Base-by-base conservation (phyloP, 495 filamentous ascomycete genomes). In the Aspergillus campestris region DNA sequence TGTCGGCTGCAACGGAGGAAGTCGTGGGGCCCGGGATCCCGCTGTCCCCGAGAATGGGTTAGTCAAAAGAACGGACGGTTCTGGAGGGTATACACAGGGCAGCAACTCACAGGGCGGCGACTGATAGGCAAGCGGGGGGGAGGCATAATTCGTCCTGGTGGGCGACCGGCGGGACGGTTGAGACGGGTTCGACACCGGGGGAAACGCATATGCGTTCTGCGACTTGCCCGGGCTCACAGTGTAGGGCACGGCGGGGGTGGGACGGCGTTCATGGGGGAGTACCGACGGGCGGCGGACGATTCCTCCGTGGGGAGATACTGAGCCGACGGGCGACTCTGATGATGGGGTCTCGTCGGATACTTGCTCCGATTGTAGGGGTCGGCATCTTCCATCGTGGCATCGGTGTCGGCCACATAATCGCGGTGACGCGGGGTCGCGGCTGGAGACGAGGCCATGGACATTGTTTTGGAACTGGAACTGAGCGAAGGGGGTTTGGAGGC, bases 301-400 rank as follows among this genome's bases (percentile, higher is more conserved):
- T 86, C 85, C 50, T 91, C 87, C 45, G 81, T 79, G 14, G 78
- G 65, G 13, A 88, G 72, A 47, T 78, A 82, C 54, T 82, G 80
- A 40, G 77, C 75, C 12, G 80, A 83, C 6, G 76, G 65, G 30
- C 79, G 69, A 58, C 78, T 80, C 40, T 82, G 72, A 54, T 83
- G 81, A 45, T 77, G 79, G 35, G 83, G 75, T 68, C 85, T 77
- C 38, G 87, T 61, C 27, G 73, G 78, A 58, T 94, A 92, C 62
- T 90, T 91, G 51, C 81, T 75, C 57, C 78, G 74, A 63, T 83
- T 83, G 70, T 89, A 94, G 34, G 83, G 80, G 61, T 94, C 88
- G 32, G 86, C 87, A 60, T 95, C 90, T 61, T 92, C 86, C 89
- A 96, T 96, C 35, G 82, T 74, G 47, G 92, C 81, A 71, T 96